Percentiles rank a stretch among this genome's conserved stretches.
Evolutionary conservation across 202 grass and related monocot species (phyloP).

Genomic region (Panicum hallii): DNA sequence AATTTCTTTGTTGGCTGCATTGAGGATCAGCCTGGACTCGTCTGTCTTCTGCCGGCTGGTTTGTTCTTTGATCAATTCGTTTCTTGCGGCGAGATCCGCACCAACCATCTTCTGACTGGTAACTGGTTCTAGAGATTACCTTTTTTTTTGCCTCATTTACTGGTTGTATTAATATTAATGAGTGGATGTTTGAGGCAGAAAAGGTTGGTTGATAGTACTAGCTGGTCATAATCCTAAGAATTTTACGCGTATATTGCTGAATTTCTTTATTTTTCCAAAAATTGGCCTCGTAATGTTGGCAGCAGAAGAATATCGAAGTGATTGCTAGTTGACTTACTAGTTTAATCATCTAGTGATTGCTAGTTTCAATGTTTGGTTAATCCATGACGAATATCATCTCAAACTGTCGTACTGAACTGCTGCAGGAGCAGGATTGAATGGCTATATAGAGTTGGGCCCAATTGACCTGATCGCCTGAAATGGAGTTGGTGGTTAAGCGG

Average conservation of each 20-base stretch:
- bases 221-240: neutral
- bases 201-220: neutral
- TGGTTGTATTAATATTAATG: neutral
- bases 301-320: neutral
- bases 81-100: neutral
- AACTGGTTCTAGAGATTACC: neutral
- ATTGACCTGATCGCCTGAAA: neutral
- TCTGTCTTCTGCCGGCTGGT: neutral
- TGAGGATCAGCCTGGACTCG: neutral
- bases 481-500: constrained; percentile 76
- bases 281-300: neutral
- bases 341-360: constrained; percentile 1
- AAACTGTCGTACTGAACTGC: constrained; percentile 1
- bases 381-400: neutral
- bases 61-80: neutral
- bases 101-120: neutral
- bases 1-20: neutral
- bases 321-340: neutral
- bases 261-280: neutral
- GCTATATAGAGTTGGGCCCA: neutral
- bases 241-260: neutral
- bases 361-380: constrained; percentile 2
- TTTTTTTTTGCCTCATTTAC: neutral
- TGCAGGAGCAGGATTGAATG: constrained; percentile 41
- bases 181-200: neutral